Conservation (phyloP, 169 alveolate species). For the Toxoplasma gondii region DNA sequence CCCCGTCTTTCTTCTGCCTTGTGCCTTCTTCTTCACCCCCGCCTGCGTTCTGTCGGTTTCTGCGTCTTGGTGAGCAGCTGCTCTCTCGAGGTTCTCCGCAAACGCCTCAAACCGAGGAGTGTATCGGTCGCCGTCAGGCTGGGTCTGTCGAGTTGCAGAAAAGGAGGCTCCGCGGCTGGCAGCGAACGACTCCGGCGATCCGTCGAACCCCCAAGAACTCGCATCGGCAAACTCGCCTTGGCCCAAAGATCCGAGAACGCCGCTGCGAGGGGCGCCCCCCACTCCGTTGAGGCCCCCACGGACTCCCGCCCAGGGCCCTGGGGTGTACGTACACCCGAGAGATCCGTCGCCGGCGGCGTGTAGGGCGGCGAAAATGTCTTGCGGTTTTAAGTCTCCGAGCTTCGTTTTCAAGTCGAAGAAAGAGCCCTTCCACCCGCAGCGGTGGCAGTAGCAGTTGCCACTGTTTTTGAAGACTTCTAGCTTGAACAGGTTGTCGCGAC, state of each 20-base stretch:
- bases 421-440: constrained; percentile 87
- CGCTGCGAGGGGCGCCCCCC: background rate
- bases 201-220: constrained; percentile 14
- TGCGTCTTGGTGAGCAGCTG: background rate
- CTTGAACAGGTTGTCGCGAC: constrained; percentile 81
- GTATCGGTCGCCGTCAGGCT: constrained; percentile 25
- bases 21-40: background rate
- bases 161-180: background rate
- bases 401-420: constrained; percentile 86
- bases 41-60: background rate
- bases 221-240: background rate
- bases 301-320: background rate
- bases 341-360: constrained; percentile 21
- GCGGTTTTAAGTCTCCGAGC: constrained; percentile 78
- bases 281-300: background rate
- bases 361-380: background rate
- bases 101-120: background rate
- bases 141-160: background rate
- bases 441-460: constrained; percentile 85
- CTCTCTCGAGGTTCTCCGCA: background rate
- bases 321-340: background rate
- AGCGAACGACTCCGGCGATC: background rate
- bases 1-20: background rate
- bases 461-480: constrained; percentile 85
- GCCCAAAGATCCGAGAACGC: background rate